Evolutionary conservation across 768 basidiomycete genomes (phyloP).

Genomic region (Calocybe indica): DNA sequence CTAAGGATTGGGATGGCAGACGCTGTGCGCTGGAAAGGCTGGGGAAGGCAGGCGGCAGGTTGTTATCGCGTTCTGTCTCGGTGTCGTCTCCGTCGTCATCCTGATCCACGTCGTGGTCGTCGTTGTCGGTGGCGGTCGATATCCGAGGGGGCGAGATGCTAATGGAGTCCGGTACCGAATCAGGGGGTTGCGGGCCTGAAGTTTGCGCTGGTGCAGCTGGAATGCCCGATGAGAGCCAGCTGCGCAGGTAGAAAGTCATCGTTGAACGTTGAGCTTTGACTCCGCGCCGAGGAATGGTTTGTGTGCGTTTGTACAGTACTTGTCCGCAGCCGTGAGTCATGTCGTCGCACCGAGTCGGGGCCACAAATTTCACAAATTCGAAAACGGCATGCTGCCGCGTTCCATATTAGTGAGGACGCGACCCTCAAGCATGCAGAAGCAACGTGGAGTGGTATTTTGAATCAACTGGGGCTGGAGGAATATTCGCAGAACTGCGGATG

Average conservation of each 20-base stretch:
- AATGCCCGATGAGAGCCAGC: conserved; percentile 45
- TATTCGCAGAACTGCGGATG: too few relatives aligned
- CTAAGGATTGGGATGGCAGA: conserved; percentile 25
- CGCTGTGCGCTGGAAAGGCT: conserved; percentile 69
- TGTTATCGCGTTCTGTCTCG: conserved; percentile 36
- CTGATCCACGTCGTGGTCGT: conserved; percentile 15
- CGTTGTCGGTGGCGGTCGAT: too few relatives aligned
- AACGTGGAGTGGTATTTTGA: too few relatives aligned
- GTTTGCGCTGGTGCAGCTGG: conserved; percentile 12
- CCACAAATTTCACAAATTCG: too few relatives aligned
- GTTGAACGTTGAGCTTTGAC: neutral
- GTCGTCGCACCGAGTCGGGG: too few relatives aligned
- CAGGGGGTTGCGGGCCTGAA: neutral
- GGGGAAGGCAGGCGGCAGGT: conserved; percentile 71
- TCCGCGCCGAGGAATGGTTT: too few relatives aligned
- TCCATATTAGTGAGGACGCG: too few relatives aligned
- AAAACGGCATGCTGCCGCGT: too few relatives aligned
- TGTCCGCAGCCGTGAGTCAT: too few relatives aligned
- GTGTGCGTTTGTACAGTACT: too few relatives aligned
- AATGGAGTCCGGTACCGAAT: conserved; percentile 26
- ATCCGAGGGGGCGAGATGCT: conserved; percentile 30
- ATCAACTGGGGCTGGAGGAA: too few relatives aligned
- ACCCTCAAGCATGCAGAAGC: too few relatives aligned
- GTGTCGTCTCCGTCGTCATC: conserved; percentile 30
- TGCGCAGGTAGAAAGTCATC: conserved; percentile 57